A percentile compares a stretch with the other conserved stretches of the same genome.
These are phyloP conservation scores for Alternaria sp. DNA, from an alignment of 2,329 filamentous ascomycete genomes.

Conservation along the genomic window DNA sequence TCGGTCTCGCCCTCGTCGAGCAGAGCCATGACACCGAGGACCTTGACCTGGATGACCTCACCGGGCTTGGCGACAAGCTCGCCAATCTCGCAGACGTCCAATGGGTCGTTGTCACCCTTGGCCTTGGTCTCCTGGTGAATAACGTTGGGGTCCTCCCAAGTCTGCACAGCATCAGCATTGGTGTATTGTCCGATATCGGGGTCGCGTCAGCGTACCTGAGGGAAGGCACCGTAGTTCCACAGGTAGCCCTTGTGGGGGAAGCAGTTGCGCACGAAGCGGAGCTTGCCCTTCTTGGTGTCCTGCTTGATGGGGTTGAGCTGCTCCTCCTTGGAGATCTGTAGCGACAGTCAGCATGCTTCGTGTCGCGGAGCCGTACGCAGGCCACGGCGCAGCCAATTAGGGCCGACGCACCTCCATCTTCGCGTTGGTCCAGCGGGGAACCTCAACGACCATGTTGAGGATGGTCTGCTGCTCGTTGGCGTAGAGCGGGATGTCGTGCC, in stretches of 20 bases:
- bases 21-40: slow-evolving; percentile 98
- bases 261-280: slow-evolving; percentile 99
- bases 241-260: slow-evolving; percentile 99
- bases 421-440: slow-evolving; percentile 98
- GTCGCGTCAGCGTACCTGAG: slow-evolving; percentile 69
- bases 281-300: slow-evolving; percentile 99
- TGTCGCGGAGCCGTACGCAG: not conserved
- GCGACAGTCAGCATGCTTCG: slow-evolving; percentile 24
- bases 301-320: slow-evolving; percentile 99
- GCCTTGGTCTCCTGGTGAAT: slow-evolving; percentile 99
- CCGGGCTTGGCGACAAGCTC: slow-evolving; percentile 95
- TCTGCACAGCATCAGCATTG: slow-evolving; percentile 62
- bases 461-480: slow-evolving; percentile 95
- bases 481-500: slow-evolving; percentile 98
- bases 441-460: slow-evolving; percentile 99
- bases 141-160: slow-evolving; percentile 97
- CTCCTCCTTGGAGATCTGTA: slow-evolving; percentile 97
- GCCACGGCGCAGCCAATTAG: slow-evolving; percentile 9
- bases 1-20: slow-evolving; percentile 99
- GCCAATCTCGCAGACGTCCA: slow-evolving; percentile 99
- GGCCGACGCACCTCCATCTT: slow-evolving; percentile 86
- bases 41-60: slow-evolving; percentile 99
- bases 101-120: slow-evolving; percentile 98
- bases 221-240: slow-evolving; percentile 99
- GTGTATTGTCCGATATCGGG: slow-evolving; percentile 34